phyloP scores from a whole-genome alignment of 1,284 basidiomycete genomes.

The Cystobasidiaceae sp. region DNA sequence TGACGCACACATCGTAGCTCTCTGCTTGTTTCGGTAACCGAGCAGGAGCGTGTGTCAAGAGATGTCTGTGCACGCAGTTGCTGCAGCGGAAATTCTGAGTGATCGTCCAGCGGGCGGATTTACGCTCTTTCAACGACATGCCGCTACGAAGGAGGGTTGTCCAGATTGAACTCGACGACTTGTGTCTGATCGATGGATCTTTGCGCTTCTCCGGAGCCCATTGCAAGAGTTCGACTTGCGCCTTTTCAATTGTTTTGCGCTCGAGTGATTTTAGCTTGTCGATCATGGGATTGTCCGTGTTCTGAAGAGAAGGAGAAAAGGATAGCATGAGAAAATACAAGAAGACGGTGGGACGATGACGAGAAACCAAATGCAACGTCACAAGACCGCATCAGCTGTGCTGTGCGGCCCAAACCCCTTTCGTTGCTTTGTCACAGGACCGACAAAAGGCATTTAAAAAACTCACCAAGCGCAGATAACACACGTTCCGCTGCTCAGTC shows the following conservation, averaged over 20 bases:
- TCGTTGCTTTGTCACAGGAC: neutral
- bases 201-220: neutral
- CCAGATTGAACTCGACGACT: neutral
- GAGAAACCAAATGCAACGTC: too few relatives aligned
- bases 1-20: neutral
- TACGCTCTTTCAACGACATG: neutral
- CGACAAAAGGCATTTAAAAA: neutral
- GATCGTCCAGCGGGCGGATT: neutral
- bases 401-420: neutral
- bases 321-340: too few relatives aligned
- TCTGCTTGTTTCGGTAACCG: neutral
- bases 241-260: too few relatives aligned
- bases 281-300: too few relatives aligned
- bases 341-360: too few relatives aligned
- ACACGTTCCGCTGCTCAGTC: neutral
- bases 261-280: too few relatives aligned
- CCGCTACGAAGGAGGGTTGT: neutral
- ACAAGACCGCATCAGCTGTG: neutral
- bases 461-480: neutral
- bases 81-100: neutral
- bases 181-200: neutral
- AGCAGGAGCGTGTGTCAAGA: neutral
- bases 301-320: too few relatives aligned
- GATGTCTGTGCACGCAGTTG: neutral
- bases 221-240: neutral